Percentiles rank a stretch among this genome's conserved stretches.
Evolutionary conservation across 345 rosid species (phyloP).

Genomic region (Citrus inodora): DNA sequence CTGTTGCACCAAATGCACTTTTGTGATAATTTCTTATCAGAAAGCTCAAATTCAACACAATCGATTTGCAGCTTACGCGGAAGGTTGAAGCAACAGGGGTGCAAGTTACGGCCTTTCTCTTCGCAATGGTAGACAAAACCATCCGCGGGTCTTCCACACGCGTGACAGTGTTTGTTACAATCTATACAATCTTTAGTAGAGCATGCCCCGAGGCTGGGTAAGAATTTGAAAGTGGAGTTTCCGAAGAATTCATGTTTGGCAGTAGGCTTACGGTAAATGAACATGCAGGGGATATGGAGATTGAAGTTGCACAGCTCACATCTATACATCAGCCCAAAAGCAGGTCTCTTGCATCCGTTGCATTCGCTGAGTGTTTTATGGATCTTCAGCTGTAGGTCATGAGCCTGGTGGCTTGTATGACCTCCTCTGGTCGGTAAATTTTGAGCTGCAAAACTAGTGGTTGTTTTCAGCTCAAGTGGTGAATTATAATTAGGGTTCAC

Average conservation of each 20-base stretch:
- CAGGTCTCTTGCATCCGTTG: neutral
- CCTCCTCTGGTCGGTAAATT: neutral
- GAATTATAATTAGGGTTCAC: conserved; percentile 24
- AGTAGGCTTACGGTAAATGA: neutral
- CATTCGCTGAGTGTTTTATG: neutral
- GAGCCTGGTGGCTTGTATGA: neutral
- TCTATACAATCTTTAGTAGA: neutral
- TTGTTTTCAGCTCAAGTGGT: neutral
- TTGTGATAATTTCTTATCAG: neutral
- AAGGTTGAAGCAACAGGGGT: conserved; percentile 6
- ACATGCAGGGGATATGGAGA: neutral
- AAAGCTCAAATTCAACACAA: neutral
- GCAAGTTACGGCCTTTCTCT: neutral
- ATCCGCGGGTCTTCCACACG: neutral
- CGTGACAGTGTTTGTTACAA: neutral
- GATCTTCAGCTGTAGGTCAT: neutral
- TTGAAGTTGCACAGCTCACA: conserved; percentile 7
- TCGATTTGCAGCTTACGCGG: neutral
- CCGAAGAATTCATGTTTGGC: neutral
- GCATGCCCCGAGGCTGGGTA: fast-evolving
- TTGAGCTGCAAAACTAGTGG: neutral
- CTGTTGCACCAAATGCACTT: neutral
- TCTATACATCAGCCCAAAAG: neutral
- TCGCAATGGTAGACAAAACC: conserved; percentile 4
- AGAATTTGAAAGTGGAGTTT: neutral